Conservation (phyloP, 345 rosid species). For the Ricinus communis region DNA sequence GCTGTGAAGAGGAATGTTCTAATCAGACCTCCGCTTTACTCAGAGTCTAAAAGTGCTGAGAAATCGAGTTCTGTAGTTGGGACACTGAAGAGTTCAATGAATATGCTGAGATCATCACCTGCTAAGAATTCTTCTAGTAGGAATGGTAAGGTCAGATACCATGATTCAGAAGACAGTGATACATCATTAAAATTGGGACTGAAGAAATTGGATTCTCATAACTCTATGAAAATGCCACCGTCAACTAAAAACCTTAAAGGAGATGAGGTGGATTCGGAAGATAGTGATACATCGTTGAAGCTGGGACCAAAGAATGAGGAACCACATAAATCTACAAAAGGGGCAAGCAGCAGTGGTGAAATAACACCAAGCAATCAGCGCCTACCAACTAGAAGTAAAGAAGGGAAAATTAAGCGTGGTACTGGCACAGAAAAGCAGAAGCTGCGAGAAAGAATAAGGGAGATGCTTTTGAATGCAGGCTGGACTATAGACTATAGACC, state of each 20-base stretch:
- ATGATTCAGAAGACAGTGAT: constrained; percentile 53
- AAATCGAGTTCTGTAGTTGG: constrained; percentile 37
- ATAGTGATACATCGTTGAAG: constrained; percentile 30
- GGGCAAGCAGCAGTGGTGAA: constrained; percentile 39
- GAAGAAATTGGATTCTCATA: constrained; percentile 39
- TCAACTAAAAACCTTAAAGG: constrained; percentile 12
- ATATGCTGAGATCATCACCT: constrained; percentile 34
- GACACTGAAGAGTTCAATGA: constrained; percentile 39
- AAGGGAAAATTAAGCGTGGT: constrained; percentile 71
- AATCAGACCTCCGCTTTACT: constrained; percentile 30
- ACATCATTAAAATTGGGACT: constrained; percentile 38
- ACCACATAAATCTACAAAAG: constrained; percentile 13
- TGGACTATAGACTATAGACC: constrained; percentile 41
- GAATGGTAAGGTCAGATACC: constrained; percentile 41
- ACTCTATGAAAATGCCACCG: constrained; percentile 25
- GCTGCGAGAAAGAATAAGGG: constrained; percentile 77
- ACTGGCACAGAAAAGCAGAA: constrained; percentile 92
- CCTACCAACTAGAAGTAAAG: constrained; percentile 36
- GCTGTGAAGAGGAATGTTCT: constrained; percentile 42
- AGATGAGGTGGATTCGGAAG: constrained; percentile 23
- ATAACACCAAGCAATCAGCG: constrained; percentile 41
- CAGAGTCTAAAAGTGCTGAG: constrained; percentile 42
- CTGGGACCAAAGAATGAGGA: constrained; percentile 7
- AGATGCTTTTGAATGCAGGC: constrained; percentile 47
- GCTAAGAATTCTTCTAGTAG: constrained; percentile 35